phyloP scores from a whole-genome alignment of 805 yeast species.

The Ascoidea asiatica region DNA sequence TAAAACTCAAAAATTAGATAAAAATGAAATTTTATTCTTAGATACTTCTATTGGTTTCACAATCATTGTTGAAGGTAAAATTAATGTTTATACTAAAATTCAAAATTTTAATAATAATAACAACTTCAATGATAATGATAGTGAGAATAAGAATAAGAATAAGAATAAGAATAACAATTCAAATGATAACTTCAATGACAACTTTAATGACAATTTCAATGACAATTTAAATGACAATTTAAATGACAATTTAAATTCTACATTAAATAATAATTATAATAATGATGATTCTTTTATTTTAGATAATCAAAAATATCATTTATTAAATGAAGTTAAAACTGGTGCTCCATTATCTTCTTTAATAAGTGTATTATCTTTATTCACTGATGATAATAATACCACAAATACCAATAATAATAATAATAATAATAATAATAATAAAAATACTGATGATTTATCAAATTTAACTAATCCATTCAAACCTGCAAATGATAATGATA shows the following conservation, averaged over 20 bases:
- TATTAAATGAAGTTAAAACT: constrained; percentile 66
- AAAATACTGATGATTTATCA: not conserved
- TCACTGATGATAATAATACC: constrained; percentile 29
- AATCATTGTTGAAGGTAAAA: constrained; percentile 83
- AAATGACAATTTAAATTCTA: constrained; percentile 16
- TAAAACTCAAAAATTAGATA: constrained; percentile 73
- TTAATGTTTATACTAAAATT: constrained; percentile 61
- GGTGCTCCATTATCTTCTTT: constrained; percentile 82
- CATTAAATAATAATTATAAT: constrained; percentile 19
- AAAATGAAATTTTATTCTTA: constrained; percentile 62
- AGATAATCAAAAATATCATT: constrained; percentile 52
- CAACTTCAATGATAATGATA: constrained; percentile 8
- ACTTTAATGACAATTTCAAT: constrained; percentile 4
- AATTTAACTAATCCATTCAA: too few species aligned
- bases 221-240: constrained; percentile 12
- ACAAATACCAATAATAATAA: not conserved
- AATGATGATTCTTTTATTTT: constrained; percentile 29
- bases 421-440: too few species aligned
- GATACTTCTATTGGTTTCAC: constrained; percentile 76
- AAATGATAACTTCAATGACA: not conserved
- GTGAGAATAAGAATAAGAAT: constrained; percentile 2
- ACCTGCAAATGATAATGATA: too few species aligned
- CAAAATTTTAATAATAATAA: constrained; percentile 13
- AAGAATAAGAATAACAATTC: constrained; percentile 4
- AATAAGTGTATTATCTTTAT: constrained; percentile 64